Conservation (phyloP, 1,284 basidiomycete genomes). For the Sporisorium iseilematis-ciliati region DNA sequence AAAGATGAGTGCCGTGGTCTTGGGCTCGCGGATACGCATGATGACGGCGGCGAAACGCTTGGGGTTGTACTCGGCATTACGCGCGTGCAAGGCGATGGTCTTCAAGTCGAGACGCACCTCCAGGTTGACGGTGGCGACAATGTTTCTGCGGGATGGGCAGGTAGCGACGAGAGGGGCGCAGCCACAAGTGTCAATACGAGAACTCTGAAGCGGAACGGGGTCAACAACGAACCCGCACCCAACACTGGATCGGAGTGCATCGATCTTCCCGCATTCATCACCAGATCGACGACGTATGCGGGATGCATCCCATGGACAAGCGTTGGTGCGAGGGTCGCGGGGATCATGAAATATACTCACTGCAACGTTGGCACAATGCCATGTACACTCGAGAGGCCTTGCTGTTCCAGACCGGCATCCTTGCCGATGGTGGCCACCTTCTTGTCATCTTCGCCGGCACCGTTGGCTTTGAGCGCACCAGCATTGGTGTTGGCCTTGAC, state of each 20-base stretch:
- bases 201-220: constrained; percentile 9
- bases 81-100: constrained; percentile 96
- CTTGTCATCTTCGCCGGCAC: constrained; percentile 42
- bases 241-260: neutral
- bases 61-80: constrained; percentile 99
- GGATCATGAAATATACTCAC: constrained; percentile 60
- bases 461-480: constrained; percentile 36
- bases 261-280: too few species aligned
- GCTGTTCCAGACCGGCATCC: constrained; percentile 55
- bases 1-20: constrained; percentile 99
- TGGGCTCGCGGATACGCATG: constrained; percentile 99
- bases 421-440: constrained; percentile 38
- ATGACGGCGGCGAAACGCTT: constrained; percentile 99
- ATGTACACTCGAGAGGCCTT: constrained; percentile 66
- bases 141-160: constrained; percentile 76
- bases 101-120: constrained; percentile 97
- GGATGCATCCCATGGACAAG: too few species aligned
- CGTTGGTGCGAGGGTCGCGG: neutral
- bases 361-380: constrained; percentile 71
- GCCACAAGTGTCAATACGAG: constrained; percentile 26
- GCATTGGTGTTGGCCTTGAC: constrained; percentile 29
- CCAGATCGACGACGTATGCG: too few species aligned
- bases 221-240: neutral
- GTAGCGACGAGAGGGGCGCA: constrained; percentile 5
- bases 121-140: constrained; percentile 98